Conservation (phyloP, 1,139 yeast species). For the Zhuliangozyma parablackwelliae region DNA sequence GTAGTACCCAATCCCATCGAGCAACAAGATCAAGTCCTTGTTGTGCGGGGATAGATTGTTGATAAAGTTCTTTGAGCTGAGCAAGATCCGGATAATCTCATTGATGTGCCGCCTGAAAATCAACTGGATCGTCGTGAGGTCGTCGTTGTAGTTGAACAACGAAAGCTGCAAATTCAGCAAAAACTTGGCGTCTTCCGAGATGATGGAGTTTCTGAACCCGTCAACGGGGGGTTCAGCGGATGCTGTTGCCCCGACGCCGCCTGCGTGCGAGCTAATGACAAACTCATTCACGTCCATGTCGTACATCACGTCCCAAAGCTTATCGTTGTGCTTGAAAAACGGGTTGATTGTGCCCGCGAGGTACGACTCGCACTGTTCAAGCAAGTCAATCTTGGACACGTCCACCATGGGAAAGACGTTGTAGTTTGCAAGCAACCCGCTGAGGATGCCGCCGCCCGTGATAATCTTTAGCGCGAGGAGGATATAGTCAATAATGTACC, state of each 20-base stretch:
- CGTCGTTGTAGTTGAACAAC: slow-evolving; percentile 45
- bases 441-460: slow-evolving; percentile 56
- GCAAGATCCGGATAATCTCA: slow-evolving; percentile 38
- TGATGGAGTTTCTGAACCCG: slow-evolving; percentile 29
- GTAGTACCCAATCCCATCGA: slow-evolving; percentile 44
- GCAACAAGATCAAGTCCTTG: slow-evolving; percentile 23
- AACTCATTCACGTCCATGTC: slow-evolving; percentile 52
- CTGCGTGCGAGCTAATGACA: slow-evolving; percentile 23
- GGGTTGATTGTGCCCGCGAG: slow-evolving; percentile 69
- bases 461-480: slow-evolving; percentile 51
- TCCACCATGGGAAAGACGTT: slow-evolving; percentile 61
- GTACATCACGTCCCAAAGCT: slow-evolving; percentile 55
- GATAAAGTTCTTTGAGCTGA: slow-evolving; percentile 38
- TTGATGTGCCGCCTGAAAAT: slow-evolving; percentile 46
- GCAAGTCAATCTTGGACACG: slow-evolving; percentile 54
- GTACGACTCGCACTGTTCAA: slow-evolving; percentile 50
- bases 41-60: slow-evolving; percentile 12
- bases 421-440: slow-evolving; percentile 44
- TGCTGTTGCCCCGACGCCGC: neutral
- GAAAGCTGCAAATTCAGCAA: slow-evolving; percentile 42
- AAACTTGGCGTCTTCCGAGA: slow-evolving; percentile 46
- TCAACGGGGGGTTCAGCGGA: slow-evolving; percentile 2
- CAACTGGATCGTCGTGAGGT: slow-evolving; percentile 44
- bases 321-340: slow-evolving; percentile 55
- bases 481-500: slow-evolving; percentile 52